Conservation (phyloP, 805 yeast genomes). For the Metschnikowia chrysomelidarum region DNA sequence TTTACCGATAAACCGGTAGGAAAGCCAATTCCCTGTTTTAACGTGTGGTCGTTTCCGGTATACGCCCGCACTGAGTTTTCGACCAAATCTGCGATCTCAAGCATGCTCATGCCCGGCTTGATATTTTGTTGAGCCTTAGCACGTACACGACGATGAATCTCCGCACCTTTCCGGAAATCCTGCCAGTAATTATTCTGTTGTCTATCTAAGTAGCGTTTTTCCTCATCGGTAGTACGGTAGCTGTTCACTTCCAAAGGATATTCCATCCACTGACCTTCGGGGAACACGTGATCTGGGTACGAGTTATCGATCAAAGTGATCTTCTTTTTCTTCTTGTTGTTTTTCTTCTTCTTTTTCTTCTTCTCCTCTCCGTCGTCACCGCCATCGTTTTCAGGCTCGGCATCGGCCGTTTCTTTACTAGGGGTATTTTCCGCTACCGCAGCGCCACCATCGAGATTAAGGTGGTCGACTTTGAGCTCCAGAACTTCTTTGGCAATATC, state of each 20-base stretch:
- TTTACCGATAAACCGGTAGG: slow-evolving; percentile 97
- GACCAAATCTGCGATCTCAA: slow-evolving; percentile 83
- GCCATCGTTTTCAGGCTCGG: slow-evolving; percentile 6
- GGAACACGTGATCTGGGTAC: slow-evolving; percentile 71
- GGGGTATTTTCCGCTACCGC: neutral
- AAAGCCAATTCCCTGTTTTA: slow-evolving; percentile 87
- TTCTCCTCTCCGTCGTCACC: slow-evolving; percentile 12
- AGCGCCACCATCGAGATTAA: slow-evolving; percentile 11
- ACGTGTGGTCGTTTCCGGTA: slow-evolving; percentile 62
- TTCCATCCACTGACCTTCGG: slow-evolving; percentile 86
- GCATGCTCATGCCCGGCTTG: slow-evolving; percentile 90
- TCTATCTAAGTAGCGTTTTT: slow-evolving; percentile 73
- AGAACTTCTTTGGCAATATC: slow-evolving; percentile 7
- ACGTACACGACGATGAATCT: slow-evolving; percentile 89
- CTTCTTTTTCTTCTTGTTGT: slow-evolving; percentile 48
- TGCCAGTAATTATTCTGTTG: slow-evolving; percentile 66
- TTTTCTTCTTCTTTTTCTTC: slow-evolving; percentile 44
- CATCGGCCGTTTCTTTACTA: neutral
- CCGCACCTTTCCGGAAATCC: slow-evolving; percentile 94
- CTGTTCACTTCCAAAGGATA: slow-evolving; percentile 64
- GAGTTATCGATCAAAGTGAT: slow-evolving; percentile 61
- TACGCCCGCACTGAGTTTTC: slow-evolving; percentile 81
- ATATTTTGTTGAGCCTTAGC: slow-evolving; percentile 69
- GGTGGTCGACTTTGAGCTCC: slow-evolving; percentile 12
- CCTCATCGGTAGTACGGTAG: slow-evolving; percentile 81